Conservation (phyloP, 352 stramenopile species). For the Globisporangium mamillatum region DNA sequence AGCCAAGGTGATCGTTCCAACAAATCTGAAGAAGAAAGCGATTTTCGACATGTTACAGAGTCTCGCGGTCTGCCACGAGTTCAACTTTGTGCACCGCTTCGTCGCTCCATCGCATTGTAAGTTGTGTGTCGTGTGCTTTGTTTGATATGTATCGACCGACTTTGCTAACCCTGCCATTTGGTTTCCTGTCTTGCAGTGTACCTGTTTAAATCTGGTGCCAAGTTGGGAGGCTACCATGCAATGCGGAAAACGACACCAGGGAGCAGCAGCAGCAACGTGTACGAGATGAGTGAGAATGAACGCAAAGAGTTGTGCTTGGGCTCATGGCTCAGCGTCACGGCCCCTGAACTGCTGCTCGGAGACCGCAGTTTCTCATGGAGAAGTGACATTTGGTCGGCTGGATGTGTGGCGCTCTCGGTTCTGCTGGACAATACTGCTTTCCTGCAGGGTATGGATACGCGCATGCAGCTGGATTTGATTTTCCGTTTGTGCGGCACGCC, state of each 20-base stretch:
- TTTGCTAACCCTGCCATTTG: neutral
- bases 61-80: conserved; percentile 62
- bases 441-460: conserved; percentile 55
- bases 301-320: conserved; percentile 74
- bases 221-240: conserved; percentile 68
- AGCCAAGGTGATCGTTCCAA: conserved; percentile 40
- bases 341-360: conserved; percentile 74
- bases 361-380: conserved; percentile 67
- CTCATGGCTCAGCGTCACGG: conserved; percentile 58
- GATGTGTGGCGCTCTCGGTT: conserved; percentile 62
- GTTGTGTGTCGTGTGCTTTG: conserved; percentile 5
- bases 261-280: conserved; percentile 26
- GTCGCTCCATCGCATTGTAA: conserved; percentile 59
- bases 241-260: conserved; percentile 43
- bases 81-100: conserved; percentile 74
- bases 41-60: conserved; percentile 72
- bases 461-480: conserved; percentile 74
- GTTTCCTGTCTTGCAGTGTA: conserved; percentile 37
- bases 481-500: conserved; percentile 79
- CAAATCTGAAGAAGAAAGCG: conserved; percentile 52
- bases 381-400: conserved; percentile 73
- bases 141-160: neutral
- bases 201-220: conserved; percentile 60
- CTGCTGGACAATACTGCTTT: conserved; percentile 64
- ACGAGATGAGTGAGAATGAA: conserved; percentile 73